These are phyloP conservation scores for Epichloe bromicola DNA, from an alignment of 2,329 filamentous ascomycete genomes.

Conservation along the genomic window DNA sequence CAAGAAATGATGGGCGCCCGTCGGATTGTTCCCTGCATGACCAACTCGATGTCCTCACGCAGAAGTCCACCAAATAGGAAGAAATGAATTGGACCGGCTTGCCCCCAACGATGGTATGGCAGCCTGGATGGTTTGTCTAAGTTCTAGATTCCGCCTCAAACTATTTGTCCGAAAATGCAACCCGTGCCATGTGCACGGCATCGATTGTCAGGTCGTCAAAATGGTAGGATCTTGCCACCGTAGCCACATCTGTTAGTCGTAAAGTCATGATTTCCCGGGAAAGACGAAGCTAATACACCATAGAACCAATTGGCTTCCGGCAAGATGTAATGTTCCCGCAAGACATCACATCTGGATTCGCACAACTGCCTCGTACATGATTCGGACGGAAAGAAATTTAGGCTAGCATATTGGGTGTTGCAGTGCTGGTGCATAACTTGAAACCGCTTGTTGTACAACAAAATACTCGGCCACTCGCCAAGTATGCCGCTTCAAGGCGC, in stretches of 20 bases:
- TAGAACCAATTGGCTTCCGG: conserved; percentile 11
- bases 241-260: background rate
- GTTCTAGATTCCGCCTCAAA: background rate
- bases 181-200: background rate
- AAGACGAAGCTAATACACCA: conserved; percentile 28
- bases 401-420: background rate
- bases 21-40: background rate
- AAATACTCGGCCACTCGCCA: background rate
- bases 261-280: conserved; percentile 11
- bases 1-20: background rate
- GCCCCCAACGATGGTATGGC: background rate
- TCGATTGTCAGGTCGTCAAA: background rate
- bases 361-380: background rate
- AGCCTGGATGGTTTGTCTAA: background rate
- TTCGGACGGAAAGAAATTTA: background rate
- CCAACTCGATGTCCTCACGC: background rate
- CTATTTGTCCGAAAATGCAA: background rate
- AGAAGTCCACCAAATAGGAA: background rate
- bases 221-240: background rate
- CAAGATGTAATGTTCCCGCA: background rate
- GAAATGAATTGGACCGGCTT: background rate
- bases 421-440: conserved; percentile 3
- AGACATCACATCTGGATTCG: background rate
- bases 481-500: background rate
- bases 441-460: conserved; percentile 5